Percentiles rank a stretch among this genome's conserved stretches.
Evolutionary conservation across 192 early-diverging fungal species (phyloP).

Genomic region (Mortierella alpina): DNA sequence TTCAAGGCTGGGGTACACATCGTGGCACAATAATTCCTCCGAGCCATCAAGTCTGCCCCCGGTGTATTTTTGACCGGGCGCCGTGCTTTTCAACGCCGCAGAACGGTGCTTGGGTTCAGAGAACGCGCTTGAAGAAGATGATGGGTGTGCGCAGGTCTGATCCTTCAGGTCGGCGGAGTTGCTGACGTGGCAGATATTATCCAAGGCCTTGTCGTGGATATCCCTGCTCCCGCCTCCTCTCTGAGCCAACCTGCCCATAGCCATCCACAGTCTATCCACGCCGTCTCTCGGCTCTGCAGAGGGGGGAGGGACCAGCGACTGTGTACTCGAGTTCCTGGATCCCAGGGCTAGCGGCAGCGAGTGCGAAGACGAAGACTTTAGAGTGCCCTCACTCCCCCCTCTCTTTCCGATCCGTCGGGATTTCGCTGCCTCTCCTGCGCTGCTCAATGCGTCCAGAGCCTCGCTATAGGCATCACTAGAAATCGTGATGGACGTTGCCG

Average conservation of each 20-base stretch:
- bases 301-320: background rate
- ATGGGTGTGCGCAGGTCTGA: no score
- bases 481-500: background rate
- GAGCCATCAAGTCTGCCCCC: no score
- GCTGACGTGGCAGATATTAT: no score
- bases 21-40: no score
- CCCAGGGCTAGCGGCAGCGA: constrained; percentile 5
- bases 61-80: no score
- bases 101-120: no score
- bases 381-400: background rate
- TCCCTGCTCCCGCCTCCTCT: no score
- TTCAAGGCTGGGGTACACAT: no score
- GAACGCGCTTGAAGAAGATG: no score
- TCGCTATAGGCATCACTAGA: background rate
- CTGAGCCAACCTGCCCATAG: constrained; percentile 12
- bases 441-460: constrained; percentile 19
- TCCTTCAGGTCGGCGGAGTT: no score
- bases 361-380: constrained; percentile 3
- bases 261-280: background rate
- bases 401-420: constrained; percentile 17
- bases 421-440: constrained; percentile 29
- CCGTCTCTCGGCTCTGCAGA: background rate
- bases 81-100: no score
- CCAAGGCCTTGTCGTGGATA: no score
- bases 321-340: constrained; percentile 9